Base-by-base conservation (phyloP, 768 basidiomycete genomes). In the Boletus sp. region DNA sequence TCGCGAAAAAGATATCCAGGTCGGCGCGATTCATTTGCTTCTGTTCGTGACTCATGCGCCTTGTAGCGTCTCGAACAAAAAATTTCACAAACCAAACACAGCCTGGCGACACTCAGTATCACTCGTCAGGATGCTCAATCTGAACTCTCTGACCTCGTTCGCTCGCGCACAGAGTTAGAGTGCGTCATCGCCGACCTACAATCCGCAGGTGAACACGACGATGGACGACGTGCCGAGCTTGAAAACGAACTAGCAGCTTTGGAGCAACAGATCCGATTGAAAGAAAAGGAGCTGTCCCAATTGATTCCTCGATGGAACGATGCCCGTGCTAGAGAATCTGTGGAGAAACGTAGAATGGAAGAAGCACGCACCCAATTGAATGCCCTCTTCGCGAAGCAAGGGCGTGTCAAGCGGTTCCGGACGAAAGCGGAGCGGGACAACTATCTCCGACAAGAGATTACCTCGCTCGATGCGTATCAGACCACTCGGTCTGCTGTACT, bases 341-440 rank as follows among this genome's bases (percentile, higher is more conserved):
- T 78, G 42, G 83, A 87, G 73, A 81, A 82, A 64, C 79, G 82
- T 45, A 80, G 76, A 27, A 77, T 97, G 59, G 93, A 95, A 56
- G 83, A 86, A 38, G 84, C 85, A 0, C 83, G 81, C 47, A 85
- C 89, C 1, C 80, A 78, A 43, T 73, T 98, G 4, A 78, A 81
- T 1, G 82, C 88, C 0, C 76, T 99, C 1, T 93, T 88, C 65
- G 86, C 89, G 3, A 98, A 98, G 67, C 93, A 93, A 68, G 94
- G 94, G 2, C 87, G 97, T 21, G 77, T 87, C 37, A 83, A 84
- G 47, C 90, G 88, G 63, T 99, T 97, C 75, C 75, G 84, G 21
- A 90, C 89, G 14, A 86, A 85, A 64, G 77, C 79, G 0, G 93
- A 95, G 63, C 84, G 97, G 8, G 96, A 99, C 66, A 74, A 78